Base-by-base conservation (phyloP, 305 asterid genomes). In the Withania somnifera region DNA sequence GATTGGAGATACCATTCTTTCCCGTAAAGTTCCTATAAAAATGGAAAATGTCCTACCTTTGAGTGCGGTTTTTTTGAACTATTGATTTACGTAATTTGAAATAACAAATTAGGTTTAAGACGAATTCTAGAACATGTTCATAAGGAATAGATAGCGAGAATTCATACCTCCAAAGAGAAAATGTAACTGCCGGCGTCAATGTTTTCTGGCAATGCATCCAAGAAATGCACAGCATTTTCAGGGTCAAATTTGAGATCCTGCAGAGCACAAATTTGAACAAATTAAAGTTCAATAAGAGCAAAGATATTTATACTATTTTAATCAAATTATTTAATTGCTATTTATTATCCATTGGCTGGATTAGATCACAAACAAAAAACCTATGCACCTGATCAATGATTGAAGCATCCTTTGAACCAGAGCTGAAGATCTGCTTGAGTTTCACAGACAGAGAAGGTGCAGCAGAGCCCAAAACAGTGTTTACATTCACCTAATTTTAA, bases 401-500 rank as follows among this genome's bases (percentile, higher is more conserved):
- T 10, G 98, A 89, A 80, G 97, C 97, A 92, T 95, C 98, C 89
- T 90, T 90, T 53, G 98, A 91, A 82, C 92, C 98, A 80, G 93
- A 85, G 86, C 81, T 54, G 82, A 91, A 90, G 64, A 94, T 90
- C 89, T 95, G 99, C 94, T 75, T 92, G 88, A 95, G 98, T 85
- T 89, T 93, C 83, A 95, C 97, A 7, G 98, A 89, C 76, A 95
- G 87, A 86, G 95, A 86, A 73, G 97, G 98, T 28, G 92, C 90
- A 53, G 95, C 78, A 83, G 94, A 95, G 81, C 99, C 98, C 87
- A 95, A 86, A 68, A 90, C 97, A 71, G 97, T 93, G 84, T 85
- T 91, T 84, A 92, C 94, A 52, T 86, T 89, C 77, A 94, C 99
- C 99, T 92, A 83, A 80, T 82, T 79, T 71, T 81, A 58, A 79